Conservation (phyloP, 2,329 filamentous ascomycete genomes). For the Ceratocystis cubensis region DNA sequence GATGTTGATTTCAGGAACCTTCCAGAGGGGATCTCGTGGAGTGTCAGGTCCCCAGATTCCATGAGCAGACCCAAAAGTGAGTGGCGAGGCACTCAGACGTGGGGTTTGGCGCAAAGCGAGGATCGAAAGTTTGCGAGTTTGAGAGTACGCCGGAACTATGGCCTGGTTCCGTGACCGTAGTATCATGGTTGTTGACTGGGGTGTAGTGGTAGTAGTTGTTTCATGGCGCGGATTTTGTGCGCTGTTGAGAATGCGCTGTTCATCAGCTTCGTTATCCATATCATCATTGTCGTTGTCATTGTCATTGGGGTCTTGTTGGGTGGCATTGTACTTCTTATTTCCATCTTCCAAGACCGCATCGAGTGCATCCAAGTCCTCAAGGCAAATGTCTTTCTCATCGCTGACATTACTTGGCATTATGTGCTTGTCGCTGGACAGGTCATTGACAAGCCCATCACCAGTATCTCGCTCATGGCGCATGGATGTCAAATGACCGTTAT, state of each 20-base stretch:
- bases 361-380: constrained; percentile 26
- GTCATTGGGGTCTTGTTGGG: not conserved
- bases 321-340: not conserved
- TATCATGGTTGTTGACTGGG: not conserved
- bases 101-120: constrained; percentile 3
- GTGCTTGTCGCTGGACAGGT: constrained; percentile 19
- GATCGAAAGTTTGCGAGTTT: not conserved
- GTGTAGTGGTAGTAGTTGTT: not conserved
- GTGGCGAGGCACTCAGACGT: not conserved
- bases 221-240: not conserved
- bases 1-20: constrained; percentile 21
- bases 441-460: constrained; percentile 28
- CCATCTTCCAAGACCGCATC: constrained; percentile 9
- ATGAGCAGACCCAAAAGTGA: constrained; percentile 5
- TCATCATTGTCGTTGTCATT: not conserved
- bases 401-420: constrained; percentile 28
- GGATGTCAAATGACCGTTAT: constrained; percentile 69
- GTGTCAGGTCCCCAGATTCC: constrained; percentile 10
- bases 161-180: not conserved
- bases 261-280: not conserved
- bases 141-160: not conserved
- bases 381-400: constrained; percentile 29
- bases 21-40: constrained; percentile 20
- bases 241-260: not conserved
- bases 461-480: constrained; percentile 46